Evolutionary conservation across 1,284 basidiomycete species (phyloP).

Genomic region (Cerrena zonata): DNA sequence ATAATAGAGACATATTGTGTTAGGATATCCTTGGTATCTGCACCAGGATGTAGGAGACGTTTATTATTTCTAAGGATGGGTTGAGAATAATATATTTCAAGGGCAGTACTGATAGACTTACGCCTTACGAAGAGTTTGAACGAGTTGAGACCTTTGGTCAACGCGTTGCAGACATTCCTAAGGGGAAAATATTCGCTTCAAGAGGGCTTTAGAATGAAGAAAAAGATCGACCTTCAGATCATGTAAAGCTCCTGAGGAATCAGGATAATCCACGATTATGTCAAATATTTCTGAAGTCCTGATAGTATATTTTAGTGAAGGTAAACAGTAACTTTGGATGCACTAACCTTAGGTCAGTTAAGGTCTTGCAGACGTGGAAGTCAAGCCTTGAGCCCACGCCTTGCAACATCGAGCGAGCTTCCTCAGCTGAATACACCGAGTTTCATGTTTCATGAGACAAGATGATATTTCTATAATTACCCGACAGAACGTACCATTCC

Average conservation of each 20-base stretch:
- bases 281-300: slow-evolving; percentile 90
- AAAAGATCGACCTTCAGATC: slow-evolving; percentile 66
- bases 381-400: slow-evolving; percentile 85
- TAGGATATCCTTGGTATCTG: slow-evolving; percentile 89
- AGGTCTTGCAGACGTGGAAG: slow-evolving; percentile 83
- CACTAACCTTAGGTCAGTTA: slow-evolving; percentile 77
- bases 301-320: background rate
- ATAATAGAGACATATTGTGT: slow-evolving; percentile 94
- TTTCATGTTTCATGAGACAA: slow-evolving; percentile 13
- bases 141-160: slow-evolving; percentile 68
- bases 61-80: slow-evolving; percentile 59
- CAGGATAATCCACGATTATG: slow-evolving; percentile 90
- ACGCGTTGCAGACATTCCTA: slow-evolving; percentile 76
- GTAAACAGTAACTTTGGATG: no score
- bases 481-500: no score
- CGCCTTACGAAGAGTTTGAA: slow-evolving; percentile 66
- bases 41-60: slow-evolving; percentile 91
- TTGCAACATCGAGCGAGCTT: slow-evolving; percentile 66
- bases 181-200: background rate
- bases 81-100: background rate
- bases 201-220: slow-evolving; percentile 3
- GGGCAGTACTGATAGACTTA: slow-evolving; percentile 29
- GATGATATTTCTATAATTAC: slow-evolving; percentile 22
- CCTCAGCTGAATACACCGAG: slow-evolving; percentile 45
- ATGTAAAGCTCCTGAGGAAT: slow-evolving; percentile 79